These are phyloP conservation scores for Aquanectria penicillioides DNA, from an alignment of 2,329 filamentous ascomycete species.

Conservation along the genomic window DNA sequence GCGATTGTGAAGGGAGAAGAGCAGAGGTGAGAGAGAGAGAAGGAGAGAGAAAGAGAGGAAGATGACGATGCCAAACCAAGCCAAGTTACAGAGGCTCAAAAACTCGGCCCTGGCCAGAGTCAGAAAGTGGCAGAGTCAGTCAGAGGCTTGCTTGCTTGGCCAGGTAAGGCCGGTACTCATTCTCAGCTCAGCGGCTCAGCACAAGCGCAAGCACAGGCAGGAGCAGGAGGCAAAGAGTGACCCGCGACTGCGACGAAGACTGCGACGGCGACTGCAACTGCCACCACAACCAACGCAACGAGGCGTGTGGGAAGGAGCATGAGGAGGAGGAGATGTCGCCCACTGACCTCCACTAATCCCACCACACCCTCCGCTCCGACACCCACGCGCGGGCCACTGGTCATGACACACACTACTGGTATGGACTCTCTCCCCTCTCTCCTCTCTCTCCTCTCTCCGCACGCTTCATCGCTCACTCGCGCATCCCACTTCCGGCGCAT, in stretches of 20 bases:
- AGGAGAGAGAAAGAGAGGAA: neutral
- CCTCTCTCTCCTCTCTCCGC: too few species aligned
- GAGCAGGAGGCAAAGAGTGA: conserved; percentile 8
- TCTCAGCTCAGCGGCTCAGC: conserved; percentile 26
- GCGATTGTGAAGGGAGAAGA: neutral
- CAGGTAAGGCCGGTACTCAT: too few species aligned
- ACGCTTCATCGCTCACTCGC: too few species aligned
- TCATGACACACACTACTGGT: conserved; percentile 6
- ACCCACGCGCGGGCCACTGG: conserved; percentile 2
- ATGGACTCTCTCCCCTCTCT: too few species aligned
- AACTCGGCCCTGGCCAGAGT: too few species aligned
- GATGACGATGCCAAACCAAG: too few species aligned
- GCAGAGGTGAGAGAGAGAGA: neutral
- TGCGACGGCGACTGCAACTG: too few species aligned
- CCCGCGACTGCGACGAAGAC: too few species aligned
- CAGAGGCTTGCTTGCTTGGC: too few species aligned
- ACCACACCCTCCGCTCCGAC: neutral
- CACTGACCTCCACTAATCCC: conserved; percentile 13
- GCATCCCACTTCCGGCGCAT: too few species aligned
- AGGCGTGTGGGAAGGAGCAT: conserved; percentile 10
- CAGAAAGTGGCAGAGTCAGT: too few species aligned
- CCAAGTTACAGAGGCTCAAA: too few species aligned
- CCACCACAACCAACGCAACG: neutral
- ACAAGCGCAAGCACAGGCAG: conserved; percentile 1
- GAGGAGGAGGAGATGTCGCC: neutral